Percentiles rank a stretch among this genome's conserved stretches.
phyloP scores from a whole-genome alignment of 768 basidiomycete genomes.

The Rhodotorula kratochvilovae region DNA sequence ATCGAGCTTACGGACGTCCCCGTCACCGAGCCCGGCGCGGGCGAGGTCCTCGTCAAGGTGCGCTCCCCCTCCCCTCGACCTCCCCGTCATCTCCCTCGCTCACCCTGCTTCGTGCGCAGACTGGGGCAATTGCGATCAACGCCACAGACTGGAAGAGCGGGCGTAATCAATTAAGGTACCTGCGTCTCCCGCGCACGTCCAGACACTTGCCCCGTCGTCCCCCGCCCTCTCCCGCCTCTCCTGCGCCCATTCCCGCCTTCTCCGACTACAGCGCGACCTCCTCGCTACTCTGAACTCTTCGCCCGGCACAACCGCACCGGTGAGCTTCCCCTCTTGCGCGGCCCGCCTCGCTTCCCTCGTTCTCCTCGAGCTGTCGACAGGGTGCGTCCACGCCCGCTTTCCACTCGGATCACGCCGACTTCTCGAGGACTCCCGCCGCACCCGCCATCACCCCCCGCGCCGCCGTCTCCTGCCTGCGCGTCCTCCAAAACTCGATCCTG shows the following conservation, averaged over 20 bases:
- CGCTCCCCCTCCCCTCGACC: not conserved
- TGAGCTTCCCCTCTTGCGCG: not conserved
- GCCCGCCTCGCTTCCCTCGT: not conserved
- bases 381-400: not conserved
- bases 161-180: not conserved
- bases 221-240: not conserved
- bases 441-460: too few species aligned
- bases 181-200: not conserved
- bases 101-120: not conserved
- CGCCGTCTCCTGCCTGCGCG: too few species aligned
- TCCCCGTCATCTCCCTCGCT: not conserved
- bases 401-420: too few species aligned
- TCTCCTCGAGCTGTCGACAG: not conserved
- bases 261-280: conserved; percentile 10
- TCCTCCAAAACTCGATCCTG: not conserved
- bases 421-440: too few species aligned
- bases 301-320: too few species aligned
- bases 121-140: conserved; percentile 14
- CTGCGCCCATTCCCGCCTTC: not conserved
- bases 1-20: conserved; percentile 10
- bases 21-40: not conserved
- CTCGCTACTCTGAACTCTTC: conserved; percentile 17
- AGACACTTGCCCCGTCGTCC: too few species aligned
- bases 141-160: conserved; percentile 26
- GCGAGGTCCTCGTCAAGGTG: conserved; percentile 31